Conservation (phyloP, 768 basidiomycete species). For the Podaxis pistillaris region DNA sequence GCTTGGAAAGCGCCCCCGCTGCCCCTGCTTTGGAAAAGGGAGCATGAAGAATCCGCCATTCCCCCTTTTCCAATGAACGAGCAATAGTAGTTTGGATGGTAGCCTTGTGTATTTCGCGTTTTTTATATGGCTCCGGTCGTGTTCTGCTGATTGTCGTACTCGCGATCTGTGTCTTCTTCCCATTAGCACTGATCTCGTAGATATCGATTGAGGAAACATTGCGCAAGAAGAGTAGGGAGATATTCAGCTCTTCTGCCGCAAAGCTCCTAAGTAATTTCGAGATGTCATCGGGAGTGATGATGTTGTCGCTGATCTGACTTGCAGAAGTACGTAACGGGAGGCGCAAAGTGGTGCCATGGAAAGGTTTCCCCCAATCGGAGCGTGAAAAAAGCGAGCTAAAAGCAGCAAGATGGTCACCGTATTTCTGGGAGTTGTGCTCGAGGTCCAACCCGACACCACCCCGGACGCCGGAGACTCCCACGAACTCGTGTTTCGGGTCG, state of each 20-base stretch:
- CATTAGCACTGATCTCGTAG: slow-evolving; percentile 28
- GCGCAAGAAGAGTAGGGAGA: slow-evolving; percentile 43
- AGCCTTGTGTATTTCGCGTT: neutral
- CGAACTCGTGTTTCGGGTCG: slow-evolving; percentile 37
- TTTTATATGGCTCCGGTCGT: neutral
- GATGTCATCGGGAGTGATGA: slow-evolving; percentile 31
- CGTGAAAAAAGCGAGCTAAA: slow-evolving; percentile 27
- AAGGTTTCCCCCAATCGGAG: slow-evolving; percentile 18
- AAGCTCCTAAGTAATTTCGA: slow-evolving; percentile 39
- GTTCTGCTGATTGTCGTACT: neutral
- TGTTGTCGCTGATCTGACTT: slow-evolving; percentile 34
- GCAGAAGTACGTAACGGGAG: slow-evolving; percentile 39
- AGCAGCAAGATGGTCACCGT: slow-evolving; percentile 29
- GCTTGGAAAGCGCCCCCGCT: slow-evolving; percentile 22
- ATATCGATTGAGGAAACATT: slow-evolving; percentile 39
- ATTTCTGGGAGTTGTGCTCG: slow-evolving; percentile 17
- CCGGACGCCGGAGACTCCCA: slow-evolving; percentile 14
- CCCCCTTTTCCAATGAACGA: slow-evolving; percentile 12
- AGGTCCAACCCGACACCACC: slow-evolving; percentile 34
- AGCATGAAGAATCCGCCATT: slow-evolving; percentile 33
- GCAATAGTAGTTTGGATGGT: neutral
- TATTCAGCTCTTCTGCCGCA: slow-evolving; percentile 35
- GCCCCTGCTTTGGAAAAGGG: slow-evolving; percentile 25
- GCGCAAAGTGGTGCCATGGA: slow-evolving; percentile 43
- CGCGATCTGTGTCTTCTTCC: neutral